A percentile compares a stretch with the other conserved stretches of the same genome.
Evolutionary conservation across 164 flowering plant genomes (phyloP).

Genomic region (Annona squamosa): DNA sequence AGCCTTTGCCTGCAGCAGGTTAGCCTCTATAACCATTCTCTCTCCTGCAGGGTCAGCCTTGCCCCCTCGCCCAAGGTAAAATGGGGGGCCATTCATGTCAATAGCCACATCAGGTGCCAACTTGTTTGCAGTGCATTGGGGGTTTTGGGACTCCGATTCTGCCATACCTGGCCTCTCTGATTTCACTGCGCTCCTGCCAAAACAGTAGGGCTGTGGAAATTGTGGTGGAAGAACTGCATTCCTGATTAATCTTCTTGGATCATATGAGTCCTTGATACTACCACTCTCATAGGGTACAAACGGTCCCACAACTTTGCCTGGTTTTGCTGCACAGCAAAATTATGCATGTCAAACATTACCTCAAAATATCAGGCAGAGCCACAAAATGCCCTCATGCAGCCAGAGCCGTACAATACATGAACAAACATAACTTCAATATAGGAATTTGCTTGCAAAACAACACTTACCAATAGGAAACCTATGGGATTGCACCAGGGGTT

Average conservation of each 20-base stretch:
- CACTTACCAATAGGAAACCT: conserved; percentile 22
- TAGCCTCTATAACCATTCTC: conserved; percentile 38
- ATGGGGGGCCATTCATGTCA: conserved; percentile 51
- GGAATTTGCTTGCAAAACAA: neutral
- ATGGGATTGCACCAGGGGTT: conserved; percentile 24
- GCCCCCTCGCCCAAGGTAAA: conserved; percentile 38
- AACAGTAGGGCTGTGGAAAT: conserved; percentile 33
- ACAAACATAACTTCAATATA: neutral
- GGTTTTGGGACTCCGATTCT: conserved; percentile 26
- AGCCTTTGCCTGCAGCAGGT: conserved; percentile 49
- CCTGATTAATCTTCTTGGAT: conserved; percentile 40
- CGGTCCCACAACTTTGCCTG: conserved; percentile 59
- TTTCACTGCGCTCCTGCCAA: conserved; percentile 27
- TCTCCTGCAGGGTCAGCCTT: conserved; percentile 34
- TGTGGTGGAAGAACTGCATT: conserved; percentile 39
- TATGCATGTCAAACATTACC: neutral
- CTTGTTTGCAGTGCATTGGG: conserved; percentile 39
- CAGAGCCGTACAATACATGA: neutral
- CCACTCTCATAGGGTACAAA: conserved; percentile 39
- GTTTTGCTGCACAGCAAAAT: conserved; percentile 39
- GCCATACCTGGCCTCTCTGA: conserved; percentile 20
- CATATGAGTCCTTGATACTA: conserved; percentile 41
- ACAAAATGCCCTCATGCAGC: neutral
- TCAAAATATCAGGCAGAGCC: neutral
- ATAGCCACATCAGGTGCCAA: conserved; percentile 59